Evolutionary conservation across 352 stramenopile species (phyloP).

Genomic region (Phytophthora gonapodyides): DNA sequence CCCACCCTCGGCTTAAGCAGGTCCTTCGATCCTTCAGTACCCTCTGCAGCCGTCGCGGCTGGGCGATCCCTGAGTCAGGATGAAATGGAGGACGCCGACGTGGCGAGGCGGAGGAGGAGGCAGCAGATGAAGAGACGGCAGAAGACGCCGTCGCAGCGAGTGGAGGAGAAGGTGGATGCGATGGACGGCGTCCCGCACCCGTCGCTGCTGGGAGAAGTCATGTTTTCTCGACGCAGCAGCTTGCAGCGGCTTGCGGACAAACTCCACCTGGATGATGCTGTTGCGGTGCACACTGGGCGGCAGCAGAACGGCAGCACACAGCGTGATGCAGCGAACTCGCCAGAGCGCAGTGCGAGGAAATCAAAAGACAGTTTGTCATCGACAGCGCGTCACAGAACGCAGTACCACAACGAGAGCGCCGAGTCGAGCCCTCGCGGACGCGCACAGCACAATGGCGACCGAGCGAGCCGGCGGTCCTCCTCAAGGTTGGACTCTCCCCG

Average conservation of each 20-base stretch:
- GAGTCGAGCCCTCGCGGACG: conserved; percentile 28
- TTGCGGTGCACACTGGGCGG: conserved; percentile 19
- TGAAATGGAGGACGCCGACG: conserved; percentile 30
- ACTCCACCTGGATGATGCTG: conserved; percentile 42
- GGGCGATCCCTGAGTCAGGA: conserved; percentile 37
- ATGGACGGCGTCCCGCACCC: conserved; percentile 37
- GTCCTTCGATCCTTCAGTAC: conserved; percentile 12
- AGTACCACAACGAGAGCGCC: conserved; percentile 26
- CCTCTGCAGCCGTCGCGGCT: conserved; percentile 19
- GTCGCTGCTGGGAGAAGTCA: conserved; percentile 38
- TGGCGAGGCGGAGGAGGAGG: conserved; percentile 24
- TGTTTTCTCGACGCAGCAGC: conserved; percentile 51
- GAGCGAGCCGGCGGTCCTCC: conserved; percentile 19
- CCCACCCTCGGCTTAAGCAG: conserved; percentile 11
- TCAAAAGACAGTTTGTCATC: conserved; percentile 23
- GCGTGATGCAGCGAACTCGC: background rate
- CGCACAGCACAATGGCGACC: conserved; percentile 18
- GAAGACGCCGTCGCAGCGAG: conserved; percentile 25
- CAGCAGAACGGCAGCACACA: conserved; percentile 9
- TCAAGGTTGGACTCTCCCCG: conserved; percentile 31
- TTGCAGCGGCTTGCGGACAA: conserved; percentile 61
- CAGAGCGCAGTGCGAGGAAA: conserved; percentile 25
- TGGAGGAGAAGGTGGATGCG: conserved; percentile 13
- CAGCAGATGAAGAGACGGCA: conserved; percentile 37
- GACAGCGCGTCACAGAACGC: conserved; percentile 19